Base-by-base conservation (phyloP, 805 yeast genomes). In the Candida berthetii region DNA sequence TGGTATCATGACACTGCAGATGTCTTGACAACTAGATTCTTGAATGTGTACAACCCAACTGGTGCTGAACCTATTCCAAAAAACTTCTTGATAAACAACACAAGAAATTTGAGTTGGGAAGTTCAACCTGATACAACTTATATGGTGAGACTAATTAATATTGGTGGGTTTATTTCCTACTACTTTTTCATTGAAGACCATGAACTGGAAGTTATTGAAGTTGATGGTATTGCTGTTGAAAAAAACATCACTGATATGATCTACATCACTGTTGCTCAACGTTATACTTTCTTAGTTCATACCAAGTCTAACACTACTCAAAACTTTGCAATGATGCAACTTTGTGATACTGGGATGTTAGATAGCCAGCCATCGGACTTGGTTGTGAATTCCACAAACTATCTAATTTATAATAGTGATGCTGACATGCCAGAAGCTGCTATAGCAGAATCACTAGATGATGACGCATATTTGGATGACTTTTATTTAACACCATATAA, bases 1-100 rank as follows among this genome's bases (percentile, higher is more conserved):
- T 90, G 96, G 95, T 93, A 91, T 68, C 96, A 88, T 60, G 71
- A 55, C 9, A 42, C 55, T 4, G 71, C 81, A 25, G 67, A 68
- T 19, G 76, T 63, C 31, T 68, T 84, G 50, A 66, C 60, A 18
- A 66, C 71, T 15, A 44, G 53, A 31, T 90, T 93, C 68, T 58
- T 89, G 69, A 77, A 67, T 49, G 60, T 80, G 48, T 80, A 71
- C 69, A 91, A 91, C 65, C 99, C 99, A 43, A 87, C 96, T 9
- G 99, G 99, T 57, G 96, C 97, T 34, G 99, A 91, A 68, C 99
- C 99, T 38, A 81, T 93, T 52, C 99, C 99, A 9, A 84, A 85
- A 50, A 67, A 69, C 58, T 64, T 85, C 51, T 72, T 91, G 53
- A 70, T 89, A 62, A 91, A 91, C 67, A 87, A 89, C 58, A 82